Evolutionary conservation across 345 rosid genomes (phyloP), one percentile per base, ranked within the genome.

Genomic region (Litchi chinensis): DNA sequence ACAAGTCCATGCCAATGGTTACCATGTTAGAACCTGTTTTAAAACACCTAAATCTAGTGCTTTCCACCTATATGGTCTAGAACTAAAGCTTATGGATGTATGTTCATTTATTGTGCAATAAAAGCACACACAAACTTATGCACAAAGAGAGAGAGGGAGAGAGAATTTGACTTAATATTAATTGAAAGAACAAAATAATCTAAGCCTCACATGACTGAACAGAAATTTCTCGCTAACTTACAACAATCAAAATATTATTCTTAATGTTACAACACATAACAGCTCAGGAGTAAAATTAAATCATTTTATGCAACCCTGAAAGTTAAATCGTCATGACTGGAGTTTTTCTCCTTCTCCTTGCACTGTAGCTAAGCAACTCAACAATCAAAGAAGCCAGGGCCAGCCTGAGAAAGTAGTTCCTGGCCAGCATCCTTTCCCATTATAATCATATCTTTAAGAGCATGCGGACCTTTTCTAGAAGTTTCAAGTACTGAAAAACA

Each of bases 391-490:
- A 96, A 96, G 80, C 98, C 93, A 40, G 93, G 95, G 72, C 98
- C 97, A 68, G 94, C 92, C 63, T 65, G 85, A 13, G 92, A 87
- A 71, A 94, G 99, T 67, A 96, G 92, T 83, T 96, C 98, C 76
- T 92, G 82, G 64, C 99, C 99, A 0, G 98, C 98, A 81, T 94
- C 98, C 81, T 86, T 91, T 72, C 97, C 99, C 93, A 93, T 91
- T 81, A 75, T 19, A 65, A 94, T 82, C 99, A 94, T 94, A 77
- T 93, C 97, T 71, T 93, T 91, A 39, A 77, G 80, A 21, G 86
- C 82, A 76, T 93, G 92, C 3, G 86, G 78, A 39, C 98, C 97
- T 85, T 91, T 88, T 83, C 99, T 91, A 37, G 92, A 89, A 76
- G 99, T 94, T 83, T 96, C 97, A 74, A 93, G 95, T 48, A 96